These are phyloP conservation scores for Erodium trifolium DNA, from an alignment of 441 rosid genomes.

Conservation along the genomic window DNA sequence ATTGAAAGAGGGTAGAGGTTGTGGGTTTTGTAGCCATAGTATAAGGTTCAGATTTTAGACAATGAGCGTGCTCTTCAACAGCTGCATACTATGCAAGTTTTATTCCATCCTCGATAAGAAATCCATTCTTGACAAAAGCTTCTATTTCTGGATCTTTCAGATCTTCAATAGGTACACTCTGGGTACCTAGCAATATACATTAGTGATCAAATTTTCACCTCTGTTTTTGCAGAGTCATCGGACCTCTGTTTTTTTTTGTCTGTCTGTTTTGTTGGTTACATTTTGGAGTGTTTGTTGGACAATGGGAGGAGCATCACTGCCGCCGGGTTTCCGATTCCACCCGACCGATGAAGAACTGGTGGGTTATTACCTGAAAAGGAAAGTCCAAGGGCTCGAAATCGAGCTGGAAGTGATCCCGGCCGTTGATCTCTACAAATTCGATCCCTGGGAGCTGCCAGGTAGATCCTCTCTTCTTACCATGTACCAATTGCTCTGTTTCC, in stretches of 20 bases:
- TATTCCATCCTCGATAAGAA: slow-evolving; percentile 43
- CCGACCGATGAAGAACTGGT: slow-evolving; percentile 17
- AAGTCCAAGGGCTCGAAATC: slow-evolving; percentile 56
- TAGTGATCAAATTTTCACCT: no score
- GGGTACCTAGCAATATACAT: slow-evolving; percentile 30
- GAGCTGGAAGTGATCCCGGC: slow-evolving; percentile 81
- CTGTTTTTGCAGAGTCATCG: no score
- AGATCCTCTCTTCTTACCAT: no score
- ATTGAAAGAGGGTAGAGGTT: slow-evolving; percentile 16
- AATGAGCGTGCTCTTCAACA: slow-evolving; percentile 40
- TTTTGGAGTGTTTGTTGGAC: not conserved
- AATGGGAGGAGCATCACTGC: slow-evolving; percentile 66
- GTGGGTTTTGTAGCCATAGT: slow-evolving; percentile 23
- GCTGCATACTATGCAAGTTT: slow-evolving; percentile 34
- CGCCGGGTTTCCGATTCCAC: slow-evolving; percentile 52
- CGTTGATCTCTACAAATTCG: slow-evolving; percentile 72
- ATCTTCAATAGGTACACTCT: slow-evolving; percentile 52
- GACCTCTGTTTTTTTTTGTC: no score
- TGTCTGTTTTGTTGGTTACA: not conserved
- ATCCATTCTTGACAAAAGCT: slow-evolving; percentile 49
- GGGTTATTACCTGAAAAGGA: slow-evolving; percentile 24
- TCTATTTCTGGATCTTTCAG: slow-evolving; percentile 89
- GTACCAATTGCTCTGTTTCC: no score
- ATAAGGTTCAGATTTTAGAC: slow-evolving; percentile 28
- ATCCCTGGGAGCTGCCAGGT: slow-evolving; percentile 93